Conservation (phyloP, 2,329 filamentous ascomycete species). For the Claviceps digitariae region DNA sequence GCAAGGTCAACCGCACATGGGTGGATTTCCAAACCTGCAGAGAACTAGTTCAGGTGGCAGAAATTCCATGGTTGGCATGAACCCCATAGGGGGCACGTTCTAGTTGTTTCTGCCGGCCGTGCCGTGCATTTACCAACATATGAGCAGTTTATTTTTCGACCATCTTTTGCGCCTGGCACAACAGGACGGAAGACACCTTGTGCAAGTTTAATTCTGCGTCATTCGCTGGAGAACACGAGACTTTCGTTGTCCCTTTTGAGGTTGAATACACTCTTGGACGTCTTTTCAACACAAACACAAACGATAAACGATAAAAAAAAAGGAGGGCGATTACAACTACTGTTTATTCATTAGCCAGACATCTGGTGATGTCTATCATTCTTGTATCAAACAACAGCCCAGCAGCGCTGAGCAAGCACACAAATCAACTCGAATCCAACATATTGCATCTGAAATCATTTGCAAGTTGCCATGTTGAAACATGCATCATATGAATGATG, state of each 20-base stretch:
- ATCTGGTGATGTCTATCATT: not conserved
- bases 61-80: conserved; percentile 15
- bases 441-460: not conserved
- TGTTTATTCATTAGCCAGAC: not conserved
- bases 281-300: not conserved
- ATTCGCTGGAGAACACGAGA: not conserved
- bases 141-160: not conserved
- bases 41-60: conserved; percentile 26
- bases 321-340: not conserved
- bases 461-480: not conserved
- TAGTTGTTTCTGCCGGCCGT: not conserved
- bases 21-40: conserved; percentile 37
- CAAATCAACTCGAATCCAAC: not conserved
- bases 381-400: not conserved
- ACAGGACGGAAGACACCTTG: not conserved
- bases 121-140: not conserved
- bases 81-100: conserved; percentile 11
- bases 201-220: not conserved
- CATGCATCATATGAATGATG: not conserved
- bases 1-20: conserved; percentile 14
- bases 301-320: not conserved
- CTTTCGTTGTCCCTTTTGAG: no score
- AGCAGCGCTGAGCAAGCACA: not conserved
- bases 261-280: not conserved
- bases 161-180: not conserved